These are phyloP conservation scores for Malus hybrid DNA, from an alignment of 331 rosid species.

Conservation along the genomic window DNA sequence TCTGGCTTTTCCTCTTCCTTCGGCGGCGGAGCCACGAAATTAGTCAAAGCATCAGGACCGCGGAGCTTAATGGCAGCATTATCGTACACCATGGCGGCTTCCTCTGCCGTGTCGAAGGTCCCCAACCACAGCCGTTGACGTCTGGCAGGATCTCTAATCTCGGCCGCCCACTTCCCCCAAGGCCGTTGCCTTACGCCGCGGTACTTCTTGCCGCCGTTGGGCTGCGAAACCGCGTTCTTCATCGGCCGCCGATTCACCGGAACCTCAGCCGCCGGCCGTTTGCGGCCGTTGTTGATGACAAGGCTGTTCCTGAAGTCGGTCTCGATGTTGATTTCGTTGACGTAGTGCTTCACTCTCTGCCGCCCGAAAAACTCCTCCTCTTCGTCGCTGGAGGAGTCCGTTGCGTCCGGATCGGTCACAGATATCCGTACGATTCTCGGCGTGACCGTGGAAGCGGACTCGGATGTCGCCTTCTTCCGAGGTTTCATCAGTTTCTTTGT, in stretches of 20 bases:
- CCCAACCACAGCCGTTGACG: slow-evolving; percentile 82
- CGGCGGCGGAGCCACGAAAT: slow-evolving; percentile 49
- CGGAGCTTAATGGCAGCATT: slow-evolving; percentile 80
- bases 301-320: slow-evolving; percentile 1
- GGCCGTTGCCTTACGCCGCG: slow-evolving; percentile 91
- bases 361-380: slow-evolving; percentile 29
- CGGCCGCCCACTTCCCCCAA: slow-evolving; percentile 99
- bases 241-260: slow-evolving; percentile 15
- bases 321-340: slow-evolving; percentile 54
- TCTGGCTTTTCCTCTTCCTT: slow-evolving; percentile 4
- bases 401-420: slow-evolving; percentile 74
- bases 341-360: slow-evolving; percentile 55
- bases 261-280: slow-evolving; percentile 30
- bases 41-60: slow-evolving; percentile 85
- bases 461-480: not conserved
- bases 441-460: not conserved
- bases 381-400: slow-evolving; percentile 88
- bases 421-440: slow-evolving; percentile 56
- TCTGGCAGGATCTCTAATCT: slow-evolving; percentile 77
- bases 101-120: slow-evolving; percentile 85
- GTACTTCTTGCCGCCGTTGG: slow-evolving; percentile 32
- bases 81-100: slow-evolving; percentile 93
- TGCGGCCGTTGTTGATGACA: slow-evolving; percentile 8
- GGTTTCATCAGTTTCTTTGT: slow-evolving; percentile 40
- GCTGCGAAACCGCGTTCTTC: slow-evolving; percentile 5